Base-by-base conservation (phyloP, 2,329 filamentous ascomycete species). In the Raffaelea arxii region DNA sequence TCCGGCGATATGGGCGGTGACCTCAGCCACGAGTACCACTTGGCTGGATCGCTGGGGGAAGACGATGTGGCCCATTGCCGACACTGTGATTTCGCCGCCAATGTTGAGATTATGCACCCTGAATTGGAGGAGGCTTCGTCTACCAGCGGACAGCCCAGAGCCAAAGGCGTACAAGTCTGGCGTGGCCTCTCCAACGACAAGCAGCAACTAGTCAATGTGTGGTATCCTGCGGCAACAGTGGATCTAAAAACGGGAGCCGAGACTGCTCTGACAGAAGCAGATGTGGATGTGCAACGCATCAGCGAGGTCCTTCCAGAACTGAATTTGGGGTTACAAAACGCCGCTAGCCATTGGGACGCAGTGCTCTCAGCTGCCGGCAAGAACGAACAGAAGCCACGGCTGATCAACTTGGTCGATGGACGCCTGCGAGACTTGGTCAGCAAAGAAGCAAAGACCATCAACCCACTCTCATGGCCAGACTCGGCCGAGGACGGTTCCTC, bases 1-100 rank as follows among this genome's bases (percentile, higher is more conserved):
- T 96, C 91, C 1, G 92, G 92, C n/a, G 86, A 88, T 54, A 98
- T 98, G 78, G 92, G 92, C 25, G 92, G 92, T 12, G 84, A 82
- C 54, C 66, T 95, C 32, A 97, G 90, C 62, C 92, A 98, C 61
- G 92, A 98, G 58, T 98, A 94, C 60, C 92, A 96, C 60, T 82
- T 95, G 43, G 75, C 84, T 2, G 87, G 82, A 25, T 60, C 75
- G 0, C 81, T 84, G 43, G 92, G 92, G 7, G 92, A 97, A 61
- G 92, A 98, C 58, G 82, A 78, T 2, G 74, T 98, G 32, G 78
- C 94, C 51, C 82, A 72, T 51, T 98, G 92, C 62, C 67, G 67
- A 21, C 66, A 63, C 11, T 98, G 92, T 60, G 71, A 75, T 27
- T 87, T 90, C 59, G 76, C 84, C 1, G 84, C 84, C 48, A 98